Base-by-base conservation (phyloP, 1,284 basidiomycete genomes). In the Trichosporon sp. region DNA sequence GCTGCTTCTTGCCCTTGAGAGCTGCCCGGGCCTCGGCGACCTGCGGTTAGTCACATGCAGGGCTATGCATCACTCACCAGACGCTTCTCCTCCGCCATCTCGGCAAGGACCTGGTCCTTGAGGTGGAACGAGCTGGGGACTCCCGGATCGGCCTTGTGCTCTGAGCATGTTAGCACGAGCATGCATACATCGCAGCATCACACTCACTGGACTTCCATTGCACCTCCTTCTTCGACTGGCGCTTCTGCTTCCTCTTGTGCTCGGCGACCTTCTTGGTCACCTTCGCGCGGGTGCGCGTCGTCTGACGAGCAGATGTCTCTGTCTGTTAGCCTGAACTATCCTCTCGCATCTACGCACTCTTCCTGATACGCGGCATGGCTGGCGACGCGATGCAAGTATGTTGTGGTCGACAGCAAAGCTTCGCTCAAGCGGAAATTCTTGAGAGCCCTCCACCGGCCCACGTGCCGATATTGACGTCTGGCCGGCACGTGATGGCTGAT, bases 121-220 rank as follows among this genome's bases (percentile, higher is more conserved):
- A 90, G 96, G 3, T 95, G 95, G 82, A 95, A 96, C 67, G 88
- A 89, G 81, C 91, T 96, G n/a, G 95, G 95, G 66, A 99, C 95
- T 56, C 96, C 96, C 27, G 90, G 92, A 77, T 99, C 95, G 78
- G 88, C 84, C 85, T 92, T 80, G 84, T 87, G 78, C 85, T 87
- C 84, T 90, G 85, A 44, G 85, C 14, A 21, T 31, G 56, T 63
- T 36, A 63, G 62, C 44, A 40, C 56, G 56, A 21, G 32, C 27
- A 44, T n/a, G 5, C 52, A 14, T 19, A 10, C 3, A 23, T 8
- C 25, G 25, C 34, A 46, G 2, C 37, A 6, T 5, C 63, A 4
- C 11, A 86, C 91, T 73, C 74, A 94, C 93, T 91, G 62, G 88
- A 90, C 82, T 95, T 97, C 89, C 93, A 95, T 65, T 91, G 87